These are phyloP conservation scores for Rhizopogon sp. DNA, from an alignment of 768 basidiomycete species.

Conservation along the genomic window DNA sequence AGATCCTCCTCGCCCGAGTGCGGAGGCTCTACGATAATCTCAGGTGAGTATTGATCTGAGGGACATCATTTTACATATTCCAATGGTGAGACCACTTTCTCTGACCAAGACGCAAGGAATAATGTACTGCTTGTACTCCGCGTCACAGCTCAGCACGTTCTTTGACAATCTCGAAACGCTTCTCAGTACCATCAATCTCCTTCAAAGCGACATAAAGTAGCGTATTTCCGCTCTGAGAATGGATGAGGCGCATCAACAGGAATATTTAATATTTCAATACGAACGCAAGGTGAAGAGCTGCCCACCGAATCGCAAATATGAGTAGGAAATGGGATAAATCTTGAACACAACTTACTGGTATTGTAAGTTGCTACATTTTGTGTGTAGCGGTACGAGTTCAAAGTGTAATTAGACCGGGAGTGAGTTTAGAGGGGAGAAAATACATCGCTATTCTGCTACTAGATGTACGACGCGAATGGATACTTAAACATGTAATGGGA, in stretches of 20 bases:
- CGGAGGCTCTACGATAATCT: neutral
- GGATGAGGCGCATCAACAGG: neutral
- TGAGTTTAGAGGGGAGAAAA: no score
- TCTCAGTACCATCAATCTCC: constrained; percentile 6
- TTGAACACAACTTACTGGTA: constrained; percentile 20
- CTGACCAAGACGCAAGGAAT: neutral
- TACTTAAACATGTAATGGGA: no score
- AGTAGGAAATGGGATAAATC: neutral
- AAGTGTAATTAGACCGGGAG: no score
- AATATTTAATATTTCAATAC: constrained; percentile 4
- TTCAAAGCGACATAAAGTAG: constrained; percentile 24
- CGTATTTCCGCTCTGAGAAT: constrained; percentile 13
- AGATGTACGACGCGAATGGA: no score
- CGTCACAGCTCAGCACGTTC: neutral
- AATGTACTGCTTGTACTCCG: neutral
- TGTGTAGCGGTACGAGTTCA: no score
- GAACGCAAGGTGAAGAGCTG: constrained; percentile 29
- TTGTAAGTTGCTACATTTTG: no score
- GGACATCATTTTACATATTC: neutral
- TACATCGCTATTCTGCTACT: no score
- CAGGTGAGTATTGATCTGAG: neutral
- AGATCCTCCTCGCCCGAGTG: neutral
- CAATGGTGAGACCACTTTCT: neutral
- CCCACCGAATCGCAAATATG: neutral
- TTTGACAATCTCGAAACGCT: constrained; percentile 16